A percentile compares a stretch with the other conserved stretches of the same genome.
These are phyloP conservation scores for Albifimbria verrucaria DNA, from an alignment of 2,329 filamentous ascomycete genomes.

Conservation along the genomic window DNA sequence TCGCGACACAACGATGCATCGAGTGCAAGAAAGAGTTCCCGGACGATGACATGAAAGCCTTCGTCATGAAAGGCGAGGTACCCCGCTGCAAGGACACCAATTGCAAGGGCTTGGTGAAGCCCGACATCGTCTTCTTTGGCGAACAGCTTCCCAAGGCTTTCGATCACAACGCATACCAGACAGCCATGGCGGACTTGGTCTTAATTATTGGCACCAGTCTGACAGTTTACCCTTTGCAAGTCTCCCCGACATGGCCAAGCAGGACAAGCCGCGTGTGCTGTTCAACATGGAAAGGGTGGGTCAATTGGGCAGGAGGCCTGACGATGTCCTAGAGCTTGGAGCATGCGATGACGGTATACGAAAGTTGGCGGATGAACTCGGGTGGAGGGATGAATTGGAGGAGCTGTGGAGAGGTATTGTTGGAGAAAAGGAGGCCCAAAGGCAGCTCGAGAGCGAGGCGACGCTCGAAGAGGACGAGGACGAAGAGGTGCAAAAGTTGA, in stretches of 20 bases:
- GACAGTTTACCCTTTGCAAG: conserved; percentile 82
- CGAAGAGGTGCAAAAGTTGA: conserved; percentile 41
- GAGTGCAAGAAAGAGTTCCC: conserved; percentile 76
- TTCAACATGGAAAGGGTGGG: conserved; percentile 88
- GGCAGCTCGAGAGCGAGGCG: conserved; percentile 35
- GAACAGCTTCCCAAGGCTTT: conserved; percentile 54
- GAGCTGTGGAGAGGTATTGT: conserved; percentile 67
- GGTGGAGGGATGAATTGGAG: conserved; percentile 85
- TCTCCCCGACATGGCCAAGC: conserved; percentile 62
- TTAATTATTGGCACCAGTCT: conserved; percentile 89
- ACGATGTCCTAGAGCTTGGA: conserved; percentile 82
- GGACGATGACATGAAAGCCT: conserved; percentile 67
- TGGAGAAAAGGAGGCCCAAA: conserved; percentile 55
- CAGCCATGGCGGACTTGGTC: conserved; percentile 66
- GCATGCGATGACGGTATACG: conserved; percentile 82
- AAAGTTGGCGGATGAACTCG: conserved; percentile 73
- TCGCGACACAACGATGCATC: conserved; percentile 86
- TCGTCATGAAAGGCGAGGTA: conserved; percentile 64
- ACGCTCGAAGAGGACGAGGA: conserved; percentile 30
- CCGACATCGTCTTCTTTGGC: conserved; percentile 93
- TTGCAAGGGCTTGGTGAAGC: conserved; percentile 82
- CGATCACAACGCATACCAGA: conserved; percentile 37
- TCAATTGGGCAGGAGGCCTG: conserved; percentile 67
- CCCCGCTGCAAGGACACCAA: conserved; percentile 60
- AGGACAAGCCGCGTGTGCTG: conserved; percentile 70